Evolutionary conservation across 2,329 filamentous ascomycete genomes (phyloP).

Genomic region (Pezicula carpinea): DNA sequence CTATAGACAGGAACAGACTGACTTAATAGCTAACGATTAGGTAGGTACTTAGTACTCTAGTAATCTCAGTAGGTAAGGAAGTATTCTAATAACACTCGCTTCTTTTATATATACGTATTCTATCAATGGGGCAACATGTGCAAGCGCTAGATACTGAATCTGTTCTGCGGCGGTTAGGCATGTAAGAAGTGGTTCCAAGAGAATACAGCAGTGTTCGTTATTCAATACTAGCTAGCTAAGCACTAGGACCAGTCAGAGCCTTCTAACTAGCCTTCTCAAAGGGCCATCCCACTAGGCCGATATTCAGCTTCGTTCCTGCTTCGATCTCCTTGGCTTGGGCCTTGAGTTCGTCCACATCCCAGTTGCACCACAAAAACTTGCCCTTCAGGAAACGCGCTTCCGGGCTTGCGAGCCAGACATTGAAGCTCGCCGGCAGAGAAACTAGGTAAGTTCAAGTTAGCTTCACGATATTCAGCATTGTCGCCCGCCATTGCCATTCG

Average conservation of each 20-base stretch:
- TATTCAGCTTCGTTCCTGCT: slow-evolving; percentile 9
- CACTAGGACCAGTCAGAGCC: neutral
- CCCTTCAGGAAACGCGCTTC: slow-evolving; percentile 43
- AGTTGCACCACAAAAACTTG: slow-evolving; percentile 43
- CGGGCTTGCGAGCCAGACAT: slow-evolving; percentile 21
- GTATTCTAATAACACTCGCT: too few relatives aligned
- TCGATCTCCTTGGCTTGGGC: slow-evolving; percentile 31
- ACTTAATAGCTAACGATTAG: too few relatives aligned
- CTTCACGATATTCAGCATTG: slow-evolving; percentile 5
- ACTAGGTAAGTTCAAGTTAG: slow-evolving; percentile 14
- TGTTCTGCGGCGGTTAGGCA: too few relatives aligned
- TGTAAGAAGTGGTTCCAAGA: too few relatives aligned
- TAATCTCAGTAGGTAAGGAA: too few relatives aligned
- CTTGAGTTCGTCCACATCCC: slow-evolving; percentile 47
- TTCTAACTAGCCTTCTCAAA: slow-evolving; percentile 6
- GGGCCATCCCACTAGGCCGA: slow-evolving; percentile 18
- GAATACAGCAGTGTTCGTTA: too few relatives aligned
- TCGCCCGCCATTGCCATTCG: neutral
- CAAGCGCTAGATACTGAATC: too few relatives aligned
- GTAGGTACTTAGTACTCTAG: too few relatives aligned
- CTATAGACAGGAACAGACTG: too few relatives aligned
- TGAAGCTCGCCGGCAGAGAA: slow-evolving; percentile 19
- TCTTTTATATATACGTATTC: too few relatives aligned
- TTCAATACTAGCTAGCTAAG: neutral
- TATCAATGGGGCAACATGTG: too few relatives aligned